phyloP scores from a whole-genome alignment of 768 basidiomycete genomes.

The Boletus speciosus region DNA sequence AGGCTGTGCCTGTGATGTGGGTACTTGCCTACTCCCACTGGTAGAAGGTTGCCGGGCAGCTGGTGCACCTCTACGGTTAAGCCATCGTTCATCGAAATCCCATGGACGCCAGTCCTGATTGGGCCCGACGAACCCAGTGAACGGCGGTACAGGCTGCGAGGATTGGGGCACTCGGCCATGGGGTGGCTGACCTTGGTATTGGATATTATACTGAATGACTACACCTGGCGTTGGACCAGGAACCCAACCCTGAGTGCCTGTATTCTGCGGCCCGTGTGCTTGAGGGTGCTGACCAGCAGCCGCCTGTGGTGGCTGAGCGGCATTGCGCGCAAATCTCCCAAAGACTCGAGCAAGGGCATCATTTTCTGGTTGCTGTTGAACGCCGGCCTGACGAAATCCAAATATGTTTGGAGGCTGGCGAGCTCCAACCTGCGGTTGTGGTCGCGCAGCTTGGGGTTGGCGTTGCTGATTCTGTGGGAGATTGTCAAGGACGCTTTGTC shows the following conservation, averaged over 20 bases:
- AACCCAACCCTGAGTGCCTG: constrained; percentile 35
- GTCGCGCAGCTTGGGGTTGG: constrained; percentile 24
- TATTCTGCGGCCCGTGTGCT: constrained; percentile 30
- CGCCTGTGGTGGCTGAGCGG: constrained; percentile 39
- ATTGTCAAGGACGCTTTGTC: constrained; percentile 71
- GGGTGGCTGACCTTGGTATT: constrained; percentile 46
- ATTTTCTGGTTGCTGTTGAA: constrained; percentile 38
- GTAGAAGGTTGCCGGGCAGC: constrained; percentile 10
- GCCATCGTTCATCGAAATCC: constrained; percentile 41
- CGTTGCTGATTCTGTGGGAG: constrained; percentile 32
- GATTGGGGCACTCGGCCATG: constrained; percentile 31
- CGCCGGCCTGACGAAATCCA: constrained; percentile 25
- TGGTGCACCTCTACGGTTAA: constrained; percentile 13
- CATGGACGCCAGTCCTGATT: constrained; percentile 65
- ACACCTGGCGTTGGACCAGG: constrained; percentile 42
- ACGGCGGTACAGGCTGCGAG: constrained; percentile 47
- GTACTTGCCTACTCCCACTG: neutral
- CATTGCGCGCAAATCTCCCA: constrained; percentile 54
- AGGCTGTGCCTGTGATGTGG: constrained; percentile 7
- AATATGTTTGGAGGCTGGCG: constrained; percentile 32
- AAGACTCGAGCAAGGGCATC: constrained; percentile 37
- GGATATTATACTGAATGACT: constrained; percentile 63
- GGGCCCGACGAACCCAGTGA: constrained; percentile 62
- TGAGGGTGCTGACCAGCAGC: constrained; percentile 31
- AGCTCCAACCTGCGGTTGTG: constrained; percentile 28